Conservation (phyloP, 2,329 filamentous ascomycete species). For the Ophiobolus disseminans region DNA sequence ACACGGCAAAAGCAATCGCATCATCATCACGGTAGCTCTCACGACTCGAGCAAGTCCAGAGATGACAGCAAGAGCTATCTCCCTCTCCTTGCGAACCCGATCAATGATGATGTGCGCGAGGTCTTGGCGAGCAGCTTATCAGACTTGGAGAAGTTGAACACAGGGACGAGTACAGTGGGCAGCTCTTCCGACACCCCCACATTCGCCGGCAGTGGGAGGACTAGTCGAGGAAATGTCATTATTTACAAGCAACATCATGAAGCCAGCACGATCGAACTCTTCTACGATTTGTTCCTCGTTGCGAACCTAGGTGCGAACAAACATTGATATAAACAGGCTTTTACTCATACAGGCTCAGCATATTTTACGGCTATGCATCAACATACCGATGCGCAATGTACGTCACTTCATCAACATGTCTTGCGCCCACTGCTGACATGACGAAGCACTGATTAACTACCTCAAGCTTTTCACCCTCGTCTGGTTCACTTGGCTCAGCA, state of each 20-base stretch:
- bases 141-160: conserved; percentile 23
- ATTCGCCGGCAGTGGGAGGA: conserved; percentile 21
- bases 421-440: not conserved
- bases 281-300: conserved; percentile 68
- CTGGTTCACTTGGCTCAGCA: conserved; percentile 72
- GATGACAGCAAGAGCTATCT: conserved; percentile 12
- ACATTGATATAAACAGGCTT: not conserved
- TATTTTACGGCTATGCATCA: conserved; percentile 66
- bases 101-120: conserved; percentile 29
- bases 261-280: conserved; percentile 63
- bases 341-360: conserved; percentile 40
- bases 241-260: conserved; percentile 48
- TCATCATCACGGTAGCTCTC: not conserved
- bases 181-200: conserved; percentile 16
- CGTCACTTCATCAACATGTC: not conserved
- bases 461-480: conserved; percentile 64
- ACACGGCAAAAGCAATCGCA: conserved; percentile 12
- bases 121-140: conserved; percentile 9
- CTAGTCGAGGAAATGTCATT: conserved; percentile 29
- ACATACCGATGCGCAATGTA: conserved; percentile 57
- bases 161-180: conserved; percentile 8
- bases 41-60: conserved; percentile 1
- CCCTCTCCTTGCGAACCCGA: conserved; percentile 24
- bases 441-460: conserved; percentile 48
- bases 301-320: conserved; percentile 60